A percentile compares a stretch with the other conserved stretches of the same genome.
Evolutionary conservation across 2,329 filamentous ascomycete species (phyloP).

Genomic region (Coleophoma cylindrospora): DNA sequence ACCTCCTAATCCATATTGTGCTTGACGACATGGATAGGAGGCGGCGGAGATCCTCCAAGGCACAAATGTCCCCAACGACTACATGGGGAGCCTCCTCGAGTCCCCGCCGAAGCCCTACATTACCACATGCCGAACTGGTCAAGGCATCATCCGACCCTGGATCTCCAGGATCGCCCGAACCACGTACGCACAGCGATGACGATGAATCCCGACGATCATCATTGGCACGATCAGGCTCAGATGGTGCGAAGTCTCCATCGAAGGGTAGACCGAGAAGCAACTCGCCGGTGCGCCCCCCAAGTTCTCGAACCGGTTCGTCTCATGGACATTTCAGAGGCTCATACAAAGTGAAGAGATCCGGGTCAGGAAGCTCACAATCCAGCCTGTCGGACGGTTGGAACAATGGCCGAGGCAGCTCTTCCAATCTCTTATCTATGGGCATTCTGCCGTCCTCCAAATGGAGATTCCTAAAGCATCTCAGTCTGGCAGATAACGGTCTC

Average conservation of each 20-base stretch:
- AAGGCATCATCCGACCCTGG: constrained; percentile 66
- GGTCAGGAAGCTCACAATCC: constrained; percentile 90
- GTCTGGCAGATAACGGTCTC: constrained; percentile 85
- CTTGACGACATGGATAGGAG: constrained; percentile 95
- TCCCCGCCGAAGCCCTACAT: constrained; percentile 56
- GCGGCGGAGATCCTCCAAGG: constrained; percentile 80
- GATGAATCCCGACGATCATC: constrained; percentile 15
- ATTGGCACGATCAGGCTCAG: constrained; percentile 23
- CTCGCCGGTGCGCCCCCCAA: constrained; percentile 73
- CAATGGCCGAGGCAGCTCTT: constrained; percentile 64
- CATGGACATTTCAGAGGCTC: constrained; percentile 59
- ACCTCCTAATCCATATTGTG: constrained; percentile 88
- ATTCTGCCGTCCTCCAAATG: constrained; percentile 82
- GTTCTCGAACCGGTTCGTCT: constrained; percentile 59
- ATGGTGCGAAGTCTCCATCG: constrained; percentile 20
- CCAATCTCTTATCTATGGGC: constrained; percentile 68
- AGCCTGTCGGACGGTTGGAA: constrained; percentile 63
- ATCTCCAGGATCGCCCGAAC: constrained; percentile 44
- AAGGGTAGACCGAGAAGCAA: constrained; percentile 62
- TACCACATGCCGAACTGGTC: constrained; percentile 60
- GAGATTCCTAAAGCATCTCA: constrained; percentile 89
- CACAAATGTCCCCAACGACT: constrained; percentile 72
- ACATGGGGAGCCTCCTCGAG: constrained; percentile 57
- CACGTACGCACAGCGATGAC: constrained; percentile 25
- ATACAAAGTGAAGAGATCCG: constrained; percentile 77